A percentile compares a stretch with the other conserved stretches of the same genome.
Conservation (phyloP, 75 land plant species). For the Chamaecyparis obtusa region DNA sequence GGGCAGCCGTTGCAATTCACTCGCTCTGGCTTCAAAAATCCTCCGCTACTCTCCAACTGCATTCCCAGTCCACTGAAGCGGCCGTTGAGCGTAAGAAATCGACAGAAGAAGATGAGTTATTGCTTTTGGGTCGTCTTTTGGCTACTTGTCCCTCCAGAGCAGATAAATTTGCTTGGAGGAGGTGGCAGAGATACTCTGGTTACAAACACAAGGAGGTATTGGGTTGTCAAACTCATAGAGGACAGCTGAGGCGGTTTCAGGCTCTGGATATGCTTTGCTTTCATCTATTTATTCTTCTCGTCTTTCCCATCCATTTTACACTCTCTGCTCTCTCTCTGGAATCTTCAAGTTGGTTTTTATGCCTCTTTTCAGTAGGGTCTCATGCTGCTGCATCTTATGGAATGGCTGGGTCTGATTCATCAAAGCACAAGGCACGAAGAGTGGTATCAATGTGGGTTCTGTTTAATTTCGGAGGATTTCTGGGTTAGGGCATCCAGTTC, state of each 20-base stretch:
- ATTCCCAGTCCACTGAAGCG: not conserved
- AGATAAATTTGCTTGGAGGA: conserved; percentile 44
- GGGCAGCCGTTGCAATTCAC: no score
- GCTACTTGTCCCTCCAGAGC: conserved; percentile 17
- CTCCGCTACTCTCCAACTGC: conserved; percentile 15
- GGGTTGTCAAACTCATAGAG: conserved; percentile 1
- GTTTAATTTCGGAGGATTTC: conserved; percentile 14
- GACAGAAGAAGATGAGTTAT: not conserved
- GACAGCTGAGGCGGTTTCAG: conserved; percentile 52
- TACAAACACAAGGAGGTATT: conserved; percentile 2
- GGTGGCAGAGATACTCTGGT: conserved; percentile 32
- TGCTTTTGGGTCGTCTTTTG: conserved; percentile 53
- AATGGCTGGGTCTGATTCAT: conserved; percentile 57
- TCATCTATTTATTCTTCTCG: conserved; percentile 16
- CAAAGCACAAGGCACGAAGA: conserved; percentile 12
- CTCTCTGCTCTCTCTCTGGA: conserved; percentile 52
- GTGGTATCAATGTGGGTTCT: conserved; percentile 13
- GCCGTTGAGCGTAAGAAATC: not conserved
- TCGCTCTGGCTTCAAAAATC: conserved; percentile 63
- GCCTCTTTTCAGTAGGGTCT: conserved; percentile 40
- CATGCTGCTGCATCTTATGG: conserved; percentile 72
- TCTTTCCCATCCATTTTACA: conserved; percentile 35
- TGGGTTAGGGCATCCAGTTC: not conserved
- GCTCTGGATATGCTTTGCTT: conserved; percentile 75
- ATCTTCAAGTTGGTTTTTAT: conserved; percentile 20